Conservation (phyloP, 2,329 filamentous ascomycete species). For the Colletotrichum sp. region DNA sequence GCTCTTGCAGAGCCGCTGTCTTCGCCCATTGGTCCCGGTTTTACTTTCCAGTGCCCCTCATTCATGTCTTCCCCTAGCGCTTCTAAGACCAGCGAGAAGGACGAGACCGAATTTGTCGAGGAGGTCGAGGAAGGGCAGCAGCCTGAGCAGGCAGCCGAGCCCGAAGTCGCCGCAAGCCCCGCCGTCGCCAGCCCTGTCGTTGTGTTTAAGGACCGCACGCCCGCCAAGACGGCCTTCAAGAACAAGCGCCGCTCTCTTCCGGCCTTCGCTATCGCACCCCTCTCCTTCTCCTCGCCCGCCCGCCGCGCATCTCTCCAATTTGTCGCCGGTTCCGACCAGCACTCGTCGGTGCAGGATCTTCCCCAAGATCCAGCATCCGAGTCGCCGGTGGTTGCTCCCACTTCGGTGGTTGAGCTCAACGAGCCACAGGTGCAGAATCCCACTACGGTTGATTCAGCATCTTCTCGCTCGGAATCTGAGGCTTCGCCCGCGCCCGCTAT, state of each 20-base stretch:
- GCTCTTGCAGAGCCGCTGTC: background rate
- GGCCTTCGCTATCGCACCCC: background rate
- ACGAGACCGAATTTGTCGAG: background rate
- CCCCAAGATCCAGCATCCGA: slow-evolving; percentile 8
- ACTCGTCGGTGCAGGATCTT: slow-evolving; percentile 4
- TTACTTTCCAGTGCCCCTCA: slow-evolving; percentile 5
- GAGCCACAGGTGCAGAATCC: background rate
- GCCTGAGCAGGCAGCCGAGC: background rate
- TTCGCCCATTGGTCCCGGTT: slow-evolving; percentile 3
- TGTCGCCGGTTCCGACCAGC: background rate
- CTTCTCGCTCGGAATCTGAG: background rate
- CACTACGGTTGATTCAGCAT: slow-evolving; percentile 4
- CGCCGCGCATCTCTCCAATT: slow-evolving; percentile 9
- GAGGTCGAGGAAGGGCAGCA: background rate
- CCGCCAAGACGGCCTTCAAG: background rate
- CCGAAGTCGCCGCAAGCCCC: background rate
- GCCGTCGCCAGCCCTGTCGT: slow-evolving; percentile 1
- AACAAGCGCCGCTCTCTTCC: slow-evolving; percentile 5
- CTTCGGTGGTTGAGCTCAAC: slow-evolving; percentile 10
- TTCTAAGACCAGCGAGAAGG: background rate
- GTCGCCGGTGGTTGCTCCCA: slow-evolving; percentile 11
- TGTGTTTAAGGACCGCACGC: slow-evolving; percentile 9
- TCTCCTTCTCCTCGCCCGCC: background rate
- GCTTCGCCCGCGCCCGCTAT: background rate
- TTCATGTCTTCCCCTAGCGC: background rate